Base-by-base conservation (phyloP, 2,329 filamentous ascomycete species). In the Ambrosiella cleistominuta region DNA sequence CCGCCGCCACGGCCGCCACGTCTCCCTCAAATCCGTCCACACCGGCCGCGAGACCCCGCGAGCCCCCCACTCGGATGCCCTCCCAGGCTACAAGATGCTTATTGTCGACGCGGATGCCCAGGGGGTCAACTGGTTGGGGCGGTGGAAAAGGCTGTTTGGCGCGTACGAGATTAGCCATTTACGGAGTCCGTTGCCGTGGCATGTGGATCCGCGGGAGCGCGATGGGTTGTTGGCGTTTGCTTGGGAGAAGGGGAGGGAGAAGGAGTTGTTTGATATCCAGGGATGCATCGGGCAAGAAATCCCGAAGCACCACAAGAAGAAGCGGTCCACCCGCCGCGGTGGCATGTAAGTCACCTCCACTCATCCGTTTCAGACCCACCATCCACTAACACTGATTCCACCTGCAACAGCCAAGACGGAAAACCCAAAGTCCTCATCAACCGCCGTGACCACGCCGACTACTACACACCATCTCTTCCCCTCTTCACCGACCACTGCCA, bases 101-200 rank as follows among this genome's bases (percentile, higher is more conserved):
- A 82, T 90, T 0, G 71, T 93, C 0, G 86, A 42, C 40, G n/a
- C 11, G 11, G 40, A 91, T 64, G 78, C 77, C 1, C 78, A 78
- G 0, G 78, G 77, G 0, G 70, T 76, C 53, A 65, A 71, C 50
- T 91, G 85, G 85, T 80, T 91, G 74, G 70, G 75, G 8, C 75
- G 80, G 45, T 91, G 86, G 86, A 79, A 85, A 50, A 71, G 74
- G 12, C 75, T 85, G 2, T 91, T 91, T 68, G 72, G 75, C 38
- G 78, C 76, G 2, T 79, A 88, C 50, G 77, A 82, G 54, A 91
- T 91, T 52, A 74, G 77, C 1, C 80, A 89, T 64, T 71, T 93
- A 44, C 76, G 86, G 13, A 89, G 85, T 63, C 86, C 85, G 0
- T 86, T 91, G 83, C 85, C 90, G 65, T 91, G 88, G 71, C 86